Evolutionary conservation across 306 rosid species (phyloP), one percentile per base, ranked within the genome.

Genomic region (Prunus campanulata): DNA sequence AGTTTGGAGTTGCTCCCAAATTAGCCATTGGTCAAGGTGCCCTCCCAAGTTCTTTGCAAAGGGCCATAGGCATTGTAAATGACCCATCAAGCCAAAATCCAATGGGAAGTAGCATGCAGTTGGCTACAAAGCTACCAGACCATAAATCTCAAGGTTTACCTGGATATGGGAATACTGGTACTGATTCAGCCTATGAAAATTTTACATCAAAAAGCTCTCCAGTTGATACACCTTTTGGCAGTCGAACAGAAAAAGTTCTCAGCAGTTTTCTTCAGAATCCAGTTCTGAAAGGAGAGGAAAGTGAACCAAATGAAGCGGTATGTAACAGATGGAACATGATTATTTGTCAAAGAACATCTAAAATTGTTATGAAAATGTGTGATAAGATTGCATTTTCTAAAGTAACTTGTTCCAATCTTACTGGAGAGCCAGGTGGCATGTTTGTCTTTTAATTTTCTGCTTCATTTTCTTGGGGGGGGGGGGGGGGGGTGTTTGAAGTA

Each of bases 161-260:
- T 68, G 93, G 88, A 70, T 81, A 84, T 80, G 87, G 70, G 70
- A 81, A 77, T 77, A 55, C 72, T 72, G 78, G 82, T 74, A 70
- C 74, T 57, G 84, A 84, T 70, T 78, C 89, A 42, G 62, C 72
- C 65, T 78, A 84, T 82, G 90, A 80, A 78, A 90, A 71, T 29
- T 74, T 78, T 69, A 30, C 83, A 10, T 50, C 84, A 11, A 83
- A 77, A 70, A 82, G 76, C 71, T 52, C 77, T 76, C 56, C 84
- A 70, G 72, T 29, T 74, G 93, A 84, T 72, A 6, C 90, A 70
- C 39, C 85, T 55, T 83, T 59, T 77, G 87, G 89, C 52, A 89
- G 85, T 86, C 90, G 88, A 68, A 89, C 96, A 2, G 99, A 92
- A 83, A 85, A 88, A 81, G 98, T 92, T 78, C 61, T 92, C 75